Percentiles rank a stretch among this genome's conserved stretches.
These are phyloP conservation scores for Geotrichum klebahnii DNA, from an alignment of 1,139 yeast species.

Conservation along the genomic window DNA sequence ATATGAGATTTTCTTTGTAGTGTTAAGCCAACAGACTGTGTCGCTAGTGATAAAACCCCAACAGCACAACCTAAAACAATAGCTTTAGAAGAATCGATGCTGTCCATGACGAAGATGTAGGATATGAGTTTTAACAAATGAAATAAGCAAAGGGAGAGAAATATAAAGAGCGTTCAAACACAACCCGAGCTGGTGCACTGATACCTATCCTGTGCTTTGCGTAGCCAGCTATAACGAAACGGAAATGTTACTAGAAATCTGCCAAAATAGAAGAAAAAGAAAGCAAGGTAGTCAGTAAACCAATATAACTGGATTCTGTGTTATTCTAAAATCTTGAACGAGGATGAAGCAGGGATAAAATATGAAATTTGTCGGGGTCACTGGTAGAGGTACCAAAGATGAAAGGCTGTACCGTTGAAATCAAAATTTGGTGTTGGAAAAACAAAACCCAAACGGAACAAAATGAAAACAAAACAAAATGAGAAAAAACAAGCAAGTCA, in stretches of 20 bases:
- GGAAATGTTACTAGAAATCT: not conserved
- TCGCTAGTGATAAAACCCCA: conserved; percentile 73
- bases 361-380: not conserved
- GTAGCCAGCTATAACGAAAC: too few relatives aligned
- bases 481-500: not conserved
- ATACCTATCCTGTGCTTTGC: too few relatives aligned
- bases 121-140: not conserved
- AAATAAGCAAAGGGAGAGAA: too few relatives aligned
- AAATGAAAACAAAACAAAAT: not conserved
- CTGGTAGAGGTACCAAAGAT: not conserved
- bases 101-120: conserved; percentile 8
- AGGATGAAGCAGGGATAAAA: not conserved
- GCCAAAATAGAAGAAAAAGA: not conserved
- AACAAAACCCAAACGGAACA: not conserved
- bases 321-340: not conserved
- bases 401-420: not conserved
- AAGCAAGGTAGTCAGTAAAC: not conserved
- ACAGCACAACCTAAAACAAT: conserved; percentile 59
- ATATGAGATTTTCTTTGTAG: conserved; percentile 75
- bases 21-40: conserved; percentile 79
- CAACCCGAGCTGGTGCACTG: too few relatives aligned
- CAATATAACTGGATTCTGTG: not conserved
- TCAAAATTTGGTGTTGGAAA: not conserved
- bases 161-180: not conserved
- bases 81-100: conserved; percentile 16